Evolutionary conservation across 1,284 basidiomycete species (phyloP), one percentile per base, ranked within the genome.

Genomic region (Uromyces viciae-fabae): DNA sequence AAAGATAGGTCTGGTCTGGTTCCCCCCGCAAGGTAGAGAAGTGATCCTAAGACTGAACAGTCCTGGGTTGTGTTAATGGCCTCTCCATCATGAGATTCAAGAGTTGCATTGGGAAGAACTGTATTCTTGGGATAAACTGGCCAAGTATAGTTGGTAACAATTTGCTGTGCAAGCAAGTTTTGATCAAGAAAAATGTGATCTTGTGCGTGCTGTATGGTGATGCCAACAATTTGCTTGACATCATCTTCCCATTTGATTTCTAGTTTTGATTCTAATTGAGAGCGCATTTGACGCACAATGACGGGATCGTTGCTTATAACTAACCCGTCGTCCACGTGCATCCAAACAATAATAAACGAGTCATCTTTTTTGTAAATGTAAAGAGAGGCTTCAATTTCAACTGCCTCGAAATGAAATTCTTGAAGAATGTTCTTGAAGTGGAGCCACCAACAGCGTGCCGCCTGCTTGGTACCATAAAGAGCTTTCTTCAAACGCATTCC

Each of bases 321-420:
- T 5, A 76, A 28, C 22, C 75, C 31, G 25, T 76, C 43, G 22
- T 76, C 75, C 17, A 66, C 62, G 22, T 66, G 62, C 62, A 66
- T 66, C 62, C 62, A 66, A 11, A 66, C 36, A 33, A 33, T 28
- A 33, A 66, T 66, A 33, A 4, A 66, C 25, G 11, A 8, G 22
- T 33, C 28, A 33, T 33, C 62, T 33, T 33, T 11, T 31, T 31
- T 66, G 28, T 66, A 66, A 33, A 66, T 33, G 36, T 66, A 11
- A 31, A 66, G 62, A 33, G 62, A 66, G 28, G 62, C n/a, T 33
- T 66, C 28, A 33, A 66, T 33, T 33, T 66, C 28, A 19, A 33
- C 19, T 9, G 28, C 62, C 9, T 19, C n/a, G 36, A 66, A 40
- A 31, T 22, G 25, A 14, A 66, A 19, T 5, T 7, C 7, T 9